phyloP scores from a whole-genome alignment of 2,329 filamentous ascomycete species.

The Celoporthe dispersa region DNA sequence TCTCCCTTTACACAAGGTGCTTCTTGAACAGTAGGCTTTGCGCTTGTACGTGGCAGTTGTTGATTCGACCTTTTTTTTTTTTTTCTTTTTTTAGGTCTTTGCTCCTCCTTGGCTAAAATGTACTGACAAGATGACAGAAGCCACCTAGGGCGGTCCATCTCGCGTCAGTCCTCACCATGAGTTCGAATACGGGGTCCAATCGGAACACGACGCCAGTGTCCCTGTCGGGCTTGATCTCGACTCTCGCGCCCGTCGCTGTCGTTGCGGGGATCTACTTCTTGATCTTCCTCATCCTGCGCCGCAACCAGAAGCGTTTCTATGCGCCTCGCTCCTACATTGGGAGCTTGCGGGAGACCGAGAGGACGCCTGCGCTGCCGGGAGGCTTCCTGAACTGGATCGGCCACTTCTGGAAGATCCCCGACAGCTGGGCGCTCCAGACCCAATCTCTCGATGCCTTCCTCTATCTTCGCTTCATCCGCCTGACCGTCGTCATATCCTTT shows the following conservation, averaged over 20 bases:
- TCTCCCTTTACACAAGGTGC: background rate
- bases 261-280: slow-evolving; percentile 45
- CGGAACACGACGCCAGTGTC: slow-evolving; percentile 10
- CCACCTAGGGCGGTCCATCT: background rate
- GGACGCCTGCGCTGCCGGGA: slow-evolving; percentile 61
- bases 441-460: slow-evolving; percentile 30
- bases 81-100: background rate
- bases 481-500: slow-evolving; percentile 62
- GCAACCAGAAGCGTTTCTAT: slow-evolving; percentile 52
- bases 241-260: slow-evolving; percentile 45
- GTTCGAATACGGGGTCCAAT: background rate
- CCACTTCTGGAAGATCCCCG: slow-evolving; percentile 69
- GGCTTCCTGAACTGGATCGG: slow-evolving; percentile 71
- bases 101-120: background rate
- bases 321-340: slow-evolving; percentile 56
- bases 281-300: slow-evolving; percentile 52
- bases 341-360: slow-evolving; percentile 53
- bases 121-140: background rate
- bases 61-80: background rate
- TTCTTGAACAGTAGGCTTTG: background rate
- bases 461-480: slow-evolving; percentile 29
- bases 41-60: background rate
- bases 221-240: slow-evolving; percentile 46
- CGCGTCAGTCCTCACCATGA: slow-evolving; percentile 8
- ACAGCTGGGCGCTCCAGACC: slow-evolving; percentile 65